Base-by-base conservation (phyloP, 148 eudicot genomes). In the Rhododendron griersonianum region DNA sequence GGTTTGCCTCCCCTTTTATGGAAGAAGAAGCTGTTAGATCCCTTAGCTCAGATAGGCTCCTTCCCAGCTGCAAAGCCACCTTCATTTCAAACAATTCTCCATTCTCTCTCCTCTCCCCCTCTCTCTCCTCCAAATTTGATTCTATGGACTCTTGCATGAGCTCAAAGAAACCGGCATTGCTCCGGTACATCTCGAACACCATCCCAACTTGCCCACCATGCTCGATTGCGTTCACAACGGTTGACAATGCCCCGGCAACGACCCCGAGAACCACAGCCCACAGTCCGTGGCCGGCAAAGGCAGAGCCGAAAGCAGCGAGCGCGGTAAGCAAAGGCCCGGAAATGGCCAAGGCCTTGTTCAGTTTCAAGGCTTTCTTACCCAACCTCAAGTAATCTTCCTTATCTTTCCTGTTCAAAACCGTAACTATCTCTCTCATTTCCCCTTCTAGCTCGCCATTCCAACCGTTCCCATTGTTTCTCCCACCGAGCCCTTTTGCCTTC, bases 81-180 rank as follows among this genome's bases (percentile, higher is more conserved):
- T 93, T 92, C 90, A 95, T 86, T 88, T 95, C 93, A 80, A 95
- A 87, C 80, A 94, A 83, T 30, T 94, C 93, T 0, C 93, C 93
- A 87, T 92, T 94, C 67, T 94, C 93, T 81, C 90, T 89, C 74
- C 83, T 89, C 85, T 78, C 84, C n/a, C 75, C 61, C 0, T 90
- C 90, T 5, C 28, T 73, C 41, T 90, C 92, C 74, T 84, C 88
- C 80, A 92, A 73, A 50, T 86, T 86, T 2, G 83, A 65, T 78
- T 91, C 89, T 28, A 88, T 85, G 11, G 21, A 84, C 81, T 91
- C 93, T 79, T 86, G 87, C 84, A 93, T 28, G 2, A 82, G 84
- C 77, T 69, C 82, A 39, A 90, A 93, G 41, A 87, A 91, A 1
- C 83, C 83, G 53, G 13, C 73, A 19, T 90, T 90, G 89, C 86